A percentile compares a stretch with the other conserved stretches of the same genome.
These are phyloP conservation scores for Chalara sp. DNA, from an alignment of 2,329 filamentous ascomycete species.

Conservation along the genomic window DNA sequence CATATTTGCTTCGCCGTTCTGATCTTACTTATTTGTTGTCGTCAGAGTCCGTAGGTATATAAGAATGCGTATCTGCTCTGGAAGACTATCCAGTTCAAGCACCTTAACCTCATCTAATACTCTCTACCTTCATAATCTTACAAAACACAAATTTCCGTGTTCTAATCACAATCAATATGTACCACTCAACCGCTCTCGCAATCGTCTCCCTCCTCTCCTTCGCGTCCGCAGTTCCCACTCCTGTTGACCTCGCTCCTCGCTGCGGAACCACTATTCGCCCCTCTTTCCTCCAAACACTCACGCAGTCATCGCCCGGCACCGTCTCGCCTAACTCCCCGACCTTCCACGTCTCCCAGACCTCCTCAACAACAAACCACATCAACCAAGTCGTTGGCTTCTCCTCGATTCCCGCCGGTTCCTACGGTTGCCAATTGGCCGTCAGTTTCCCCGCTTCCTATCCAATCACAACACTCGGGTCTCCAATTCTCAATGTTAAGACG, in stretches of 20 bases:
- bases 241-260: conserved; percentile 11
- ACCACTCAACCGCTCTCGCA: background rate
- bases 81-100: too few relatives aligned
- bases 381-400: conserved; percentile 11
- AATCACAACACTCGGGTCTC: conserved; percentile 7
- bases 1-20: too few relatives aligned
- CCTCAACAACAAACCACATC: conserved; percentile 6
- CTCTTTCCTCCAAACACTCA: conserved; percentile 11
- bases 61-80: too few relatives aligned
- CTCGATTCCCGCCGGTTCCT: conserved; percentile 11
- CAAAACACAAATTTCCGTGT: too few relatives aligned
- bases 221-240: conserved; percentile 11
- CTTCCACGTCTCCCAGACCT: conserved; percentile 10
- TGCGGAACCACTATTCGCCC: conserved; percentile 13
- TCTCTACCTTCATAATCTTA: too few relatives aligned
- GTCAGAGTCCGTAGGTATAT: too few relatives aligned
- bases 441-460: conserved; percentile 9
- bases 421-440: conserved; percentile 12
- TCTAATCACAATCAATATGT: background rate
- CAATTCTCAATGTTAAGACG: conserved; percentile 11
- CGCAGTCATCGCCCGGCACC: conserved; percentile 7
- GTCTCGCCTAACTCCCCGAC: conserved; percentile 2
- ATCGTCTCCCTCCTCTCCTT: conserved; percentile 5
- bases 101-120: too few relatives aligned
- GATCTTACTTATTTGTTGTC: too few relatives aligned